Conservation (phyloP, 1,139 yeast species). For the Pichia sp. region DNA sequence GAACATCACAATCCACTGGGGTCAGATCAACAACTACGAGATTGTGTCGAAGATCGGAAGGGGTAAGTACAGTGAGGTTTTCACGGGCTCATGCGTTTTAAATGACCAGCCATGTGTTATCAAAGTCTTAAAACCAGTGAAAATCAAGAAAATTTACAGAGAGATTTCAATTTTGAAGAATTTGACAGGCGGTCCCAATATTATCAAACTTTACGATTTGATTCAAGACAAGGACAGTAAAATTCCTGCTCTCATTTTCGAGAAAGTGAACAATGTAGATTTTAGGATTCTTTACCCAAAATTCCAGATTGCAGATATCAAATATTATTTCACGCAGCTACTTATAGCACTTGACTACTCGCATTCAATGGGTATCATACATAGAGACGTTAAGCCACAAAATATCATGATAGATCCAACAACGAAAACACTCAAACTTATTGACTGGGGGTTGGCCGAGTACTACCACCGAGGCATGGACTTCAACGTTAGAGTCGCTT, state of each 20-base stretch:
- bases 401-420: conserved; percentile 96
- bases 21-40: conserved; percentile 74
- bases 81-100: conserved; percentile 64
- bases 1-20: conserved; percentile 46
- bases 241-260: conserved; percentile 92
- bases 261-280: conserved; percentile 83
- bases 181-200: conserved; percentile 78
- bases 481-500: conserved; percentile 94
- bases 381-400: conserved; percentile 97
- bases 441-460: conserved; percentile 99
- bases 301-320: conserved; percentile 72
- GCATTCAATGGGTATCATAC: conserved; percentile 98
- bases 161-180: conserved; percentile 91
- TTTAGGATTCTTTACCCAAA: conserved; percentile 90
- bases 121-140: conserved; percentile 94
- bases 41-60: conserved; percentile 89
- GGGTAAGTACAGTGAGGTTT: conserved; percentile 96
- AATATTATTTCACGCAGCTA: conserved; percentile 83
- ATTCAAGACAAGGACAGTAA: conserved; percentile 86
- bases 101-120: conserved; percentile 60
- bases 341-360: conserved; percentile 86
- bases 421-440: conserved; percentile 61
- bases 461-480: conserved; percentile 93
- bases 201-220: conserved; percentile 72
- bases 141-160: conserved; percentile 90